Base-by-base conservation (phyloP, 2,329 filamentous ascomycete genomes). In the Cryphonectria radicalis region DNA sequence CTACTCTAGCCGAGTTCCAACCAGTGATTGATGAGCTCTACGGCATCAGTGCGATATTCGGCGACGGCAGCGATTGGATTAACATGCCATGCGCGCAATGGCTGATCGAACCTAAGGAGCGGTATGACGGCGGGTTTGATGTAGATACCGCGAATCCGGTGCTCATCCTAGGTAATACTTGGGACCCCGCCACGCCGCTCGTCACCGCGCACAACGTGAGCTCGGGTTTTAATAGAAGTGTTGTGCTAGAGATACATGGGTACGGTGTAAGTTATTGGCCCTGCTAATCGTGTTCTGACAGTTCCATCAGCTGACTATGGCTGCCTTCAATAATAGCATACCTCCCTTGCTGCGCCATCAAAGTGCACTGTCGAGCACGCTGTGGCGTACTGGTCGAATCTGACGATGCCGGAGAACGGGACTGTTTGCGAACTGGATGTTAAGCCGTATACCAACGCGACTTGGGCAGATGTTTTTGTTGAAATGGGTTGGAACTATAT, bases 21-120 rank as follows among this genome's bases (percentile, higher is more conserved):
- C 53, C 3, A 57, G 53, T 57, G 13, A 57, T 57, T 32, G 53
- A 57, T 4, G 13, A 17, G 13, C 25, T 57, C 13, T 57, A 63
- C 22, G 1, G 25, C 6, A 28, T 63, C 22, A 43, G 60, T 10
- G 35, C 35, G 0, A 63, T 63, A 13, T 63, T 63, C n/a, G 60
- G 35, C 17, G 35, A 43, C 32, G 35, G 60, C 32, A 63, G 19
- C 10, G 35, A 37, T 63, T 5, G 7, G 1, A n/a, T 63, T n/a
- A 63, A 43, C 32, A 63, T 63, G 60, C 35, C 32, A 8, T 63
- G 60, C 25, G 60, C 60, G 35, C 60, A 63, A 32, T 63, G 60
- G 60, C 22, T 40, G 35, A 63, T 63, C 6, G 60, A 63, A n/a
- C 60, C 60, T 11, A 63, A n/a, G 35, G 60, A 63, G 40, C 60